Evolutionary conservation across 2,329 filamentous ascomycete genomes (phyloP), one percentile per base, ranked within the genome.

Genomic region (Aspergillus carbonarius): DNA sequence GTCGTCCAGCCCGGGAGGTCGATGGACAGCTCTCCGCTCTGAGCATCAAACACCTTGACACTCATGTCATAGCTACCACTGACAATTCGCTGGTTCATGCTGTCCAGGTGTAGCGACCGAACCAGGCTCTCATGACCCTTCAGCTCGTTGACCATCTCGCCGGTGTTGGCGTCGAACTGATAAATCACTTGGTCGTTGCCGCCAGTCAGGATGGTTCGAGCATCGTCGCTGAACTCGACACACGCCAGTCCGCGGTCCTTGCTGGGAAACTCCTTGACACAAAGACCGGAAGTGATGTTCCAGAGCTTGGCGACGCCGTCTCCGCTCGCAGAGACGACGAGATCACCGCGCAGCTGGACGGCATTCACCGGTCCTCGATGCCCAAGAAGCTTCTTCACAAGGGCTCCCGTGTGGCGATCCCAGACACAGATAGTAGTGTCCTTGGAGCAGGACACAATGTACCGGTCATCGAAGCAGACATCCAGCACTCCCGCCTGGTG

Each of bases 371-470:
- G 95, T 0, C 95, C 95, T 2, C 86, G 83, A 75, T 99, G 95
- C 7, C 93, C 95, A 35, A 85, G 84, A 50, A 99, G 84, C 68
- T 91, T 89, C 69, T 90, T 91, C 49, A 96, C 76, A 48, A 96
- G 81, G 9, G 80, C 78, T 35, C 92, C 91, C 0, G 91, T 95
- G 56, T 85, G 79, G 47, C 95, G 90, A 70, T 96, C 91, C 93
- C 93, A 98, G 23, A 99, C 88, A 71, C 93, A 96, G 71, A 99
- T 96, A 62, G 85, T 93, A 40, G 89, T 87, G 76, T 99, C 95
- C 77, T 99, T 99, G 73, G 92, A 96, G 81, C 95, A 99, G 5
- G 93, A 97, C 52, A 98, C 89, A 68, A 99, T 97, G 76, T 96
- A 89, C 67, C 89, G 88, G 63, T 92, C 86, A 72, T 99, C 92